These are phyloP conservation scores for Tolypocladium amazonense DNA, from an alignment of 2,329 filamentous ascomycete species.

Conservation along the genomic window DNA sequence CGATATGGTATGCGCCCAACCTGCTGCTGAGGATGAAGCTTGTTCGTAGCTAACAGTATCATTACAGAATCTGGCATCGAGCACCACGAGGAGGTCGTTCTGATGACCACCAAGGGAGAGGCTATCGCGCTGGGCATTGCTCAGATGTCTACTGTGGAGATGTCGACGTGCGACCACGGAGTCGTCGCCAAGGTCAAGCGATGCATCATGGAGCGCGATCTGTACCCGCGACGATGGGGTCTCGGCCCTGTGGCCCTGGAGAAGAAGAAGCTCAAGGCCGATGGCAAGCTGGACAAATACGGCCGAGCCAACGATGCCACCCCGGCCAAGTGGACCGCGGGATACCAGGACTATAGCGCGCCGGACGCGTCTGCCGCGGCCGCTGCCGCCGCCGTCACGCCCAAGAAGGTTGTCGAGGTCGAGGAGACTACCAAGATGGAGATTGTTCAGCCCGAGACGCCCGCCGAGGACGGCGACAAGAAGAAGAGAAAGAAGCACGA, in stretches of 20 bases:
- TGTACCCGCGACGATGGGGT: conserved; percentile 95
- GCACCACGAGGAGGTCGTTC: conserved; percentile 87
- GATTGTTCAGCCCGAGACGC: conserved; percentile 22
- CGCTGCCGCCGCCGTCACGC: conserved; percentile 29
- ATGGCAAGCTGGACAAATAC: conserved; percentile 96
- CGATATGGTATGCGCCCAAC: conserved; percentile 61
- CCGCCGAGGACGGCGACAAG: conserved; percentile 43
- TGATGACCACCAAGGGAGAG: conserved; percentile 99
- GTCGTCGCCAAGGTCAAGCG: conserved; percentile 98
- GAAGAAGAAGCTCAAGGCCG: conserved; percentile 99
- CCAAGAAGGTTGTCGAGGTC: conserved; percentile 23
- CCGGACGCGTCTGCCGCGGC: conserved; percentile 34
- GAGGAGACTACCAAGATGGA: conserved; percentile 26
- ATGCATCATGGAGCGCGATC: conserved; percentile 98
- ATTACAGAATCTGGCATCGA: conserved; percentile 73
- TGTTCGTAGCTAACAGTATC: conserved; percentile 11
- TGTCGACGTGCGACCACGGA: conserved; percentile 93
- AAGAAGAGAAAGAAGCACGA: conserved; percentile 76
- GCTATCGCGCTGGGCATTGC: conserved; percentile 94
- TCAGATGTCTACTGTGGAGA: conserved; percentile 96
- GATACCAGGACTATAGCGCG: conserved; percentile 83
- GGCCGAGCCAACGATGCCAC: conserved; percentile 88
- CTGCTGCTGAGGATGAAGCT: not conserved
- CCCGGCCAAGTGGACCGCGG: conserved; percentile 81
- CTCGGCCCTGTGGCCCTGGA: conserved; percentile 85